Base-by-base conservation (phyloP, 2,329 filamentous ascomycete genomes). In the Annulohypoxylon truncatum region DNA sequence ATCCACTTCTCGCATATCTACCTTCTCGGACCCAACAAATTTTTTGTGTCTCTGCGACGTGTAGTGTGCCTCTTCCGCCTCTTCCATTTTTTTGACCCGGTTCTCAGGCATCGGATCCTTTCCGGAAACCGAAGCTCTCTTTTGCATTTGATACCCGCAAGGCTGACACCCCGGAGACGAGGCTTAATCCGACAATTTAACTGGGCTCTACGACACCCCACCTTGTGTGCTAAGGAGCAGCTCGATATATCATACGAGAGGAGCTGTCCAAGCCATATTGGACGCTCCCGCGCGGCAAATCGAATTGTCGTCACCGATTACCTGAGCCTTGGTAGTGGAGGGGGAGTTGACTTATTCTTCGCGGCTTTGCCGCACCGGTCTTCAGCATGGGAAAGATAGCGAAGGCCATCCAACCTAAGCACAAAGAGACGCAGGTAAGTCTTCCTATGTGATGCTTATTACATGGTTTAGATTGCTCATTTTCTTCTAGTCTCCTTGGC, bases 401-500 rank as follows among this genome's bases (percentile, higher is more conserved):
- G 63, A 91, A 90, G 82, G 81, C 83, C 71, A 88, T 90, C 81
- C 88, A 89, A 80, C 77, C 83, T 65, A 90, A 90, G 82, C 89
- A 91, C 77, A 84, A 83, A 80, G 89, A 90, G 80, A 90, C 87
- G 28, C 75, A 90, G 84, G 89, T 91, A 81, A 79, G 85, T 78
- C 4, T 9, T 51, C 31, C n/a, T 54, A 18, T 33, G 10, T 61
- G 55, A 52, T 58, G 57, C 42, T 29, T 29, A 50, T 35, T 50
- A 13, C 57, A 54, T 59, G 57, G 38, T 69, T 31, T 38, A 44
- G 28, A 53, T 56, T 57, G 40, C 69, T 73, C 40, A 72, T 64
- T 48, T 52, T 58, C 56, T 22, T 70, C 50, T 72, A 97, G 93
- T 97, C 96, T 79, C 91, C 93, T 72, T 97, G 92, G 85, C 87